phyloP scores from a whole-genome alignment of 176 grass and related monocot species.

The Phyllostachys edulis region DNA sequence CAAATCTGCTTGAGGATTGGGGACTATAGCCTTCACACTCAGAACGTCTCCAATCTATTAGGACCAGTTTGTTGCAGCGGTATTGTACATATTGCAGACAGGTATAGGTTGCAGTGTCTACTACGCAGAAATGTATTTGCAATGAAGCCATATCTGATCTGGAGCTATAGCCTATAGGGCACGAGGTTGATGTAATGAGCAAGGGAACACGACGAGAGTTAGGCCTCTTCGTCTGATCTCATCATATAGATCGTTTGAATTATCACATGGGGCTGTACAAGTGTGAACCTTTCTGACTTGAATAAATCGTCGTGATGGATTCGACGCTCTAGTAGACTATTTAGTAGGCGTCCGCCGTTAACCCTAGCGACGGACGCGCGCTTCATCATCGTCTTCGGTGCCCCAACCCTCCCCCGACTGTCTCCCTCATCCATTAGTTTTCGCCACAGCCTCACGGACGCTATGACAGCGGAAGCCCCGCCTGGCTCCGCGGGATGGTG shows the following conservation, averaged over 20 bases:
- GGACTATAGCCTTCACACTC: background rate
- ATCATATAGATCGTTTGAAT: background rate
- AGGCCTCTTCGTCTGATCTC: conserved; percentile 19
- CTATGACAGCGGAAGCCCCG: too few relatives aligned
- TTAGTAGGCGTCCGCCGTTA: too few relatives aligned
- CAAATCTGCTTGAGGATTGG: conserved; percentile 44
- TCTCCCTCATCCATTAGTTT: too few relatives aligned
- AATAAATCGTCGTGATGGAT: background rate
- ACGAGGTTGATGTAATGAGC: background rate
- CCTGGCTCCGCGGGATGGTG: too few relatives aligned
- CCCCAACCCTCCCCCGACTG: too few relatives aligned
- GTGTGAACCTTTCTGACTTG: too few relatives aligned
- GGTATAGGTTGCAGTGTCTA: background rate
- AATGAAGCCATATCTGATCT: too few relatives aligned
- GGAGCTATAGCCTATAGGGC: too few relatives aligned
- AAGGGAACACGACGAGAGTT: background rate
- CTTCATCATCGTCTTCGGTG: too few relatives aligned
- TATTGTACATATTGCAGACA: conserved; percentile 10
- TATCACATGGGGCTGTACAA: background rate
- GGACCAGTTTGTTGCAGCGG: background rate
- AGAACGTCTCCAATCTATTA: background rate
- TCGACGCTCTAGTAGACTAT: too few relatives aligned
- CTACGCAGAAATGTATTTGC: background rate
- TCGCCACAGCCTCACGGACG: too few relatives aligned
- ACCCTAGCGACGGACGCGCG: too few relatives aligned